A percentile compares a stretch with the other conserved stretches of the same genome.
Evolutionary conservation across 192 early-diverging fungal genomes (phyloP).

Genomic region (Backusella australiensis): DNA sequence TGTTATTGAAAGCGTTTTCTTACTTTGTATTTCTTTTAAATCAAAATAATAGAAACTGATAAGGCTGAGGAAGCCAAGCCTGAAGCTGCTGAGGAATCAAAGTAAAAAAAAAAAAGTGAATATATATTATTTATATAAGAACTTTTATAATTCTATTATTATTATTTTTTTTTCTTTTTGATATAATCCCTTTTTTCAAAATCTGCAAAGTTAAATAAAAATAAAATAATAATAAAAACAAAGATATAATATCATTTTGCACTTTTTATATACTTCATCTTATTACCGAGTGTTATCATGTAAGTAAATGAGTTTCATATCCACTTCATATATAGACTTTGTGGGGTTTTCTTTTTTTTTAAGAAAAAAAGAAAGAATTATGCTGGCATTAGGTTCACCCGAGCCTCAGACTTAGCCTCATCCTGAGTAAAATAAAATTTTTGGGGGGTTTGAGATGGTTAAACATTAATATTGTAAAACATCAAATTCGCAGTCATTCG

Average conservation of each 20-base stretch:
- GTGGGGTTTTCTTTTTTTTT: too few relatives aligned
- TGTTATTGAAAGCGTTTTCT: neutral
- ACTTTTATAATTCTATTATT: neutral
- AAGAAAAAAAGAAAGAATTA: neutral
- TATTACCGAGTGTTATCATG: neutral
- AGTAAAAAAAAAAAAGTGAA: slow-evolving; percentile 15
- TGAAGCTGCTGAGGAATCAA: slow-evolving; percentile 19
- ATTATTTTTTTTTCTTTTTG: slow-evolving; percentile 7
- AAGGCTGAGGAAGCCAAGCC: slow-evolving; percentile 23
- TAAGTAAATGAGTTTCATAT: neutral
- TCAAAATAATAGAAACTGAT: slow-evolving; percentile 13
- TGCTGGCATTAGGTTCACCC: neutral
- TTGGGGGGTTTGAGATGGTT: neutral
- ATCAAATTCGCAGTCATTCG: neutral
- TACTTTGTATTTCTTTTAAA: neutral
- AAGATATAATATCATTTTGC: slow-evolving; percentile 1
- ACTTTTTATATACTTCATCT: neutral
- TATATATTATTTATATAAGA: slow-evolving; percentile 1
- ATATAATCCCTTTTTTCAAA: neutral
- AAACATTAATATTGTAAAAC: neutral
- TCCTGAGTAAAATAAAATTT: neutral
- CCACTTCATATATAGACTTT: too few relatives aligned
- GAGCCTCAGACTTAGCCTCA: neutral
- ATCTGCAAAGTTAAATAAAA: neutral
- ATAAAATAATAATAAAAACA: slow-evolving; percentile 3